Evolutionary conservation across 2,329 filamentous ascomycete genomes (phyloP).

Genomic region (Cladosporium sphaerospermum): DNA sequence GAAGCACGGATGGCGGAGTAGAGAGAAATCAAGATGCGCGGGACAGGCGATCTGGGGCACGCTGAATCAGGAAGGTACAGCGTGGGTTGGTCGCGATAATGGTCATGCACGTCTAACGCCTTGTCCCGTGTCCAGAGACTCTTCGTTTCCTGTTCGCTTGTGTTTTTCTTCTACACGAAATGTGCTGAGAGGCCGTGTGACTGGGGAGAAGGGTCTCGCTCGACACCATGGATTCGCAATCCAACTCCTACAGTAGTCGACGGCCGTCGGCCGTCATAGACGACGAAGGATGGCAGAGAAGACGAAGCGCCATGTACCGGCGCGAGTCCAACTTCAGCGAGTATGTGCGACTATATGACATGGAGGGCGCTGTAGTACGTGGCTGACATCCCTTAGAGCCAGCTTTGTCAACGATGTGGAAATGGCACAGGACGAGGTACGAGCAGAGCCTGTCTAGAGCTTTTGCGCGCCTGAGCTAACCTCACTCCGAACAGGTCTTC

Average conservation of each 20-base stretch:
- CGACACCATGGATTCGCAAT: slow-evolving; percentile 5
- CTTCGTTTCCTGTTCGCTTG: not conserved
- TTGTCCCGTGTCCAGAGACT: not conserved
- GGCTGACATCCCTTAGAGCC: slow-evolving; percentile 28
- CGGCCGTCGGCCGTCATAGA: slow-evolving; percentile 6
- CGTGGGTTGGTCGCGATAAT: not conserved
- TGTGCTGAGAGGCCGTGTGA: not conserved
- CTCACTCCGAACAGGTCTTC: slow-evolving; percentile 51
- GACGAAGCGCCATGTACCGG: slow-evolving; percentile 44
- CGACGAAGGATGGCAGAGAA: slow-evolving; percentile 10
- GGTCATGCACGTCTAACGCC: not conserved
- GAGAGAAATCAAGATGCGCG: too few species aligned
- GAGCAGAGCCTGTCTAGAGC: too few species aligned
- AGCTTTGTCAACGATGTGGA: slow-evolving; percentile 94
- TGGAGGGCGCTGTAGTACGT: not conserved
- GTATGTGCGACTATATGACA: slow-evolving; percentile 29
- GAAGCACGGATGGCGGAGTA: too few species aligned
- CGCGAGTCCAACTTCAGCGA: slow-evolving; percentile 65
- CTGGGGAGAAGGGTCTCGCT: slow-evolving; percentile 1
- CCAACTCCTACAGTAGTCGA: not conserved
- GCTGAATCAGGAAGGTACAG: not conserved
- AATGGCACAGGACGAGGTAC: slow-evolving; percentile 82
- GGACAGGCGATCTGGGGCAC: not conserved
- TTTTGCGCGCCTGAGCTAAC: too few species aligned
- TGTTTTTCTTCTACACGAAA: not conserved